Conservation (phyloP, 2,329 filamentous ascomycete species). For the Septoria linicola region DNA sequence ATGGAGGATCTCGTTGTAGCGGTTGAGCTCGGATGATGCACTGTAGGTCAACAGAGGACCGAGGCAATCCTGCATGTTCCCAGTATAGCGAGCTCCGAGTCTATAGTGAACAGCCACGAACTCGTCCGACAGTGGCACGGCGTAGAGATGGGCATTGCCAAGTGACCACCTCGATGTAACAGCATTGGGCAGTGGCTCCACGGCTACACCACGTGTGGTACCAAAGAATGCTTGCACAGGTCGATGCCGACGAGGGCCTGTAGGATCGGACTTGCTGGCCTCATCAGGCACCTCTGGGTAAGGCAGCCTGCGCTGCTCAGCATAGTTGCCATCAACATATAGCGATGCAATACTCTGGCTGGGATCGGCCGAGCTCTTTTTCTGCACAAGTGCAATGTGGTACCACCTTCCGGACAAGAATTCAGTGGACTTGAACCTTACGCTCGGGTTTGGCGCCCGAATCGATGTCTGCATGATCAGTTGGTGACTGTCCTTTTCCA, state of each 20-base stretch:
- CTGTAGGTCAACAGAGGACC: constrained; percentile 96
- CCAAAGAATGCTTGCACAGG: constrained; percentile 90
- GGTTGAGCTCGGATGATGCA: constrained; percentile 83
- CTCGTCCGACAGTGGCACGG: constrained; percentile 85
- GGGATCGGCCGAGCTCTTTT: constrained; percentile 39
- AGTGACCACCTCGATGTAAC: constrained; percentile 83
- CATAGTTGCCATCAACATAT: constrained; percentile 90
- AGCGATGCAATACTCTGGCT: constrained; percentile 61
- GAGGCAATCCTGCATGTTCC: constrained; percentile 94
- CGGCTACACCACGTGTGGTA: constrained; percentile 83
- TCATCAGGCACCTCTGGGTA: constrained; percentile 77
- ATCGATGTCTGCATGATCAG: constrained; percentile 96
- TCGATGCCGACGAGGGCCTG: constrained; percentile 42
- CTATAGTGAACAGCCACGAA: constrained; percentile 86
- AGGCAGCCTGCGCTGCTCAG: constrained; percentile 83
- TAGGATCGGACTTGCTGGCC: constrained; percentile 12
- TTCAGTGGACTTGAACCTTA: constrained; percentile 80
- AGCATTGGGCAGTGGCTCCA: constrained; percentile 68
- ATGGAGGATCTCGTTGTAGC: constrained; percentile 87
- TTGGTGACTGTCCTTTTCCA: constrained; percentile 89
- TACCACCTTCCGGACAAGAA: constrained; percentile 85
- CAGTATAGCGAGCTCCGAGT: constrained; percentile 85
- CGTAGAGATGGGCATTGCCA: constrained; percentile 84
- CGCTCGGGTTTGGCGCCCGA: constrained; percentile 78
- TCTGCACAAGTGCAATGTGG: constrained; percentile 86